Evolutionary conservation across 495 filamentous ascomycete species (phyloP).

Genomic region (Neurospora pannonica): DNA sequence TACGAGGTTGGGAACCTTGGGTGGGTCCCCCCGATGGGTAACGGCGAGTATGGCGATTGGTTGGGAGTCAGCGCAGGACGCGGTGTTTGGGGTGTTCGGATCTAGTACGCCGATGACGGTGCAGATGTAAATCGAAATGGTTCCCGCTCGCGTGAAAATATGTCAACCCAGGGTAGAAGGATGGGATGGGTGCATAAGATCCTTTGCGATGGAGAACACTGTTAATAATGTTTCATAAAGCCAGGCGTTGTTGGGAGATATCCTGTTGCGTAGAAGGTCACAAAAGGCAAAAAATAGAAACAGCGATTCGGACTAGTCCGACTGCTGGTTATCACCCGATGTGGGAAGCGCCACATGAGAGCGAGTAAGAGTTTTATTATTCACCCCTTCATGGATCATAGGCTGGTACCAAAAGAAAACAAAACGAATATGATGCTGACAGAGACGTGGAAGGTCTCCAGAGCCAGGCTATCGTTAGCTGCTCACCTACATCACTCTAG

Average conservation of each 20-base stretch:
- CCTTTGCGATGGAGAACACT: not conserved
- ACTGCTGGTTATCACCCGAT: not conserved
- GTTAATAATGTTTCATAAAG: not conserved
- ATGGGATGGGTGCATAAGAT: not conserved
- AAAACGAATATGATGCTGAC: not conserved
- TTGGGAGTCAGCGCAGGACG: slow-evolving; percentile 85
- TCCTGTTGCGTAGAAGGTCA: not conserved
- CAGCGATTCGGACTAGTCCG: not conserved
- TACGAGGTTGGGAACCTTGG: slow-evolving; percentile 93
- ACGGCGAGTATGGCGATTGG: slow-evolving; percentile 79
- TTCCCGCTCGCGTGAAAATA: not conserved
- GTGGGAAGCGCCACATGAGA: not conserved
- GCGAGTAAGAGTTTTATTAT: not conserved
- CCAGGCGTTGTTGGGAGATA: not conserved
- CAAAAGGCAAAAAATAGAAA: not conserved
- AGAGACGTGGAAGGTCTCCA: not conserved
- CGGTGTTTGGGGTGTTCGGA: slow-evolving; percentile 67
- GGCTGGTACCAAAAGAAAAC: not conserved
- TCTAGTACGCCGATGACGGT: not conserved
- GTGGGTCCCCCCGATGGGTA: slow-evolving; percentile 76
- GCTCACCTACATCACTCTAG: not conserved
- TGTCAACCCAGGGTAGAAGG: not conserved
- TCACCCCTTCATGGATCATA: not conserved
- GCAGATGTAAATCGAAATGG: not conserved
- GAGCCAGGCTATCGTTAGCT: not conserved